Evolutionary conservation across 108 stramenopile genomes (phyloP).

Genomic region (Stephanodiscus triporus): DNA sequence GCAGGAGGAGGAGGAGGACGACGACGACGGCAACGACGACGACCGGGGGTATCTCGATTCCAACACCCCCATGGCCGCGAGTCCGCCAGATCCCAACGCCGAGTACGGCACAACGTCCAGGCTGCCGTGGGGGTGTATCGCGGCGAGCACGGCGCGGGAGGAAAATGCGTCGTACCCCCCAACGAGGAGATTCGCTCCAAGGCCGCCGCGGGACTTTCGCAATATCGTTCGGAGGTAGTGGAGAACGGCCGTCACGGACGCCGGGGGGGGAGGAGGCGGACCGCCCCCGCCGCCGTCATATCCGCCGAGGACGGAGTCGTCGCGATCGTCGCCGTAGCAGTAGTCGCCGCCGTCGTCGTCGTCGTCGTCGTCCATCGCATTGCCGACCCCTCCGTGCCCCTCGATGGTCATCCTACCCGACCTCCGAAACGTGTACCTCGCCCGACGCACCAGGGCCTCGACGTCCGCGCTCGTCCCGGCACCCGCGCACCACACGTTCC

Average conservation of each 20-base stretch:
- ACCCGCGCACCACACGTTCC: slow-evolving; percentile 73
- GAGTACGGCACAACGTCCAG: slow-evolving; percentile 78
- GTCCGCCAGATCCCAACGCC: slow-evolving; percentile 84
- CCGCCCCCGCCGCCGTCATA: too few species aligned
- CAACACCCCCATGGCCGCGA: slow-evolving; percentile 81
- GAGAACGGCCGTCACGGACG: slow-evolving; percentile 51
- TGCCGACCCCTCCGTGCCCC: slow-evolving; percentile 31
- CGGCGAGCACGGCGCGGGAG: slow-evolving; percentile 53
- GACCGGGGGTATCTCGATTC: slow-evolving; percentile 56
- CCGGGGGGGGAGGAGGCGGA: slow-evolving; percentile 22
- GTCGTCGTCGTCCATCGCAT: not conserved
- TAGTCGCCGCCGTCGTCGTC: not conserved
- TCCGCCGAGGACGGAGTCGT: too few species aligned
- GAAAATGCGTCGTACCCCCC: slow-evolving; percentile 63
- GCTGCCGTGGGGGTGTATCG: slow-evolving; percentile 85
- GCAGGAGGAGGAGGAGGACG: slow-evolving; percentile 33
- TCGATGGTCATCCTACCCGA: slow-evolving; percentile 22
- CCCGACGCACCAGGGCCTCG: slow-evolving; percentile 64
- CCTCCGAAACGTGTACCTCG: slow-evolving; percentile 51
- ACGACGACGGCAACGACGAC: slow-evolving; percentile 13
- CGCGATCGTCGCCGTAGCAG: too few species aligned
- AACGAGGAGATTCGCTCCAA: slow-evolving; percentile 79
- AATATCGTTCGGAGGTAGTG: slow-evolving; percentile 59
- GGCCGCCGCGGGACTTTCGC: slow-evolving; percentile 48
- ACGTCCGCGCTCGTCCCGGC: slow-evolving; percentile 88